Conservation (phyloP, 1,284 basidiomycete genomes). For the Rhodotorula sp. region DNA sequence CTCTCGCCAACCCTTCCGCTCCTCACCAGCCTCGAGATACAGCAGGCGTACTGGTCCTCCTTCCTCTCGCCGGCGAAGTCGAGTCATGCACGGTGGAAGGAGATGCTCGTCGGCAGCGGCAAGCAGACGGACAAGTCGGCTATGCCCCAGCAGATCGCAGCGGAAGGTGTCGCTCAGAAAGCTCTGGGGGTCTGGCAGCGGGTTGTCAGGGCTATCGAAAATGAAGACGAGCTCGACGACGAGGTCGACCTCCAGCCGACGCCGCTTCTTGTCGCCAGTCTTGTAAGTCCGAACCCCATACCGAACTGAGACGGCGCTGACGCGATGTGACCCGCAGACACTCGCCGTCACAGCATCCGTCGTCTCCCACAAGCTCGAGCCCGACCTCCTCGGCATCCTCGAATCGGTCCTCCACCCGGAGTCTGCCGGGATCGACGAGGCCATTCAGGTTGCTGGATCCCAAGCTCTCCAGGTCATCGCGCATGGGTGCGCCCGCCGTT, state of each 20-base stretch:
- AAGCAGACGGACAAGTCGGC: neutral
- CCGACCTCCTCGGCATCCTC: conserved; percentile 4
- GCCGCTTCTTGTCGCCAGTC: neutral
- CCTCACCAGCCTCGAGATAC: conserved; percentile 76
- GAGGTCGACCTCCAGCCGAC: conserved; percentile 1
- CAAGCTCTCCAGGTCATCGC: conserved; percentile 7
- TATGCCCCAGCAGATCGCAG: neutral
- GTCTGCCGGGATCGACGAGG: neutral
- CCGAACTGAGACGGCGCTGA: neutral
- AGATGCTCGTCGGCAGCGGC: neutral
- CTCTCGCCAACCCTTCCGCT: conserved; percentile 82
- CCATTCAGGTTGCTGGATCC: conserved; percentile 13
- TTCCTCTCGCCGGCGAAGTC: conserved; percentile 1
- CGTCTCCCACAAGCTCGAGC: neutral
- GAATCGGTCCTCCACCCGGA: conserved; percentile 22
- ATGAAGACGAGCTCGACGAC: neutral
- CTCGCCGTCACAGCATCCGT: conserved; percentile 10
- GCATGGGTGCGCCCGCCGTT: neutral
- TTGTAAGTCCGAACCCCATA: neutral
- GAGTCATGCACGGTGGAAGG: neutral
- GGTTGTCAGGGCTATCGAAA: conserved; percentile 13
- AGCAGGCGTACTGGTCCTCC: conserved; percentile 55
- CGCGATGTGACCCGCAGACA: neutral
- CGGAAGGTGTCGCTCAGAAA: neutral
- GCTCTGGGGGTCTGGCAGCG: conserved; percentile 16